phyloP scores from a whole-genome alignment of 2,329 filamentous ascomycete genomes.

The Aspergillus eucalypticola region DNA sequence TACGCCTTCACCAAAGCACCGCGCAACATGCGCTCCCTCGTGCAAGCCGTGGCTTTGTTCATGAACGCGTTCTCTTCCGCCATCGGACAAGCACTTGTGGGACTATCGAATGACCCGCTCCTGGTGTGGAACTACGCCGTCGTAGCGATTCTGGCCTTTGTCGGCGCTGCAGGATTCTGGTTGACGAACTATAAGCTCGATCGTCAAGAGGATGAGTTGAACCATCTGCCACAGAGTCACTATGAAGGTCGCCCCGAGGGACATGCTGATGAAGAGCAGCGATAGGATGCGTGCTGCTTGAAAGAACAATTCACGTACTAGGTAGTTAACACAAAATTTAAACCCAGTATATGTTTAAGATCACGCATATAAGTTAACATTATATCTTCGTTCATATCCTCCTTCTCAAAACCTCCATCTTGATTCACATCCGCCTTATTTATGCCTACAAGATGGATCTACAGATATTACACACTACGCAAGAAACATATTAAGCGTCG shows the following conservation, averaged over 20 bases:
- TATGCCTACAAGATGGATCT: too few relatives aligned
- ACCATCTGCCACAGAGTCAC: constrained; percentile 42
- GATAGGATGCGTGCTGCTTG: neutral
- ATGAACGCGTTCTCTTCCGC: constrained; percentile 70
- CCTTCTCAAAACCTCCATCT: too few relatives aligned
- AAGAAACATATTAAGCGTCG: neutral
- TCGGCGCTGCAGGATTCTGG: constrained; percentile 69
- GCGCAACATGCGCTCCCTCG: constrained; percentile 77
- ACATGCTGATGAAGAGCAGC: neutral
- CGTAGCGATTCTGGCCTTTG: constrained; percentile 62
- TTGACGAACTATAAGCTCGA: constrained; percentile 66
- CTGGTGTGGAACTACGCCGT: constrained; percentile 71
- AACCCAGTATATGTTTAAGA: too few relatives aligned
- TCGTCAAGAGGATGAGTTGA: constrained; percentile 66
- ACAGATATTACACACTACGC: too few relatives aligned
- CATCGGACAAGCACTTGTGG: constrained; percentile 67
- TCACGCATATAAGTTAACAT: too few relatives aligned
- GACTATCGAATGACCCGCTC: constrained; percentile 63
- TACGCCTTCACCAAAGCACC: constrained; percentile 78
- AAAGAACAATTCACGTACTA: too few relatives aligned
- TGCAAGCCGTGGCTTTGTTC: constrained; percentile 68
- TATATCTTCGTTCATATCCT: too few relatives aligned
- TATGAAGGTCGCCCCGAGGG: neutral
- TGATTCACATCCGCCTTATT: too few relatives aligned
- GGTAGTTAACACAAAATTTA: too few relatives aligned